Conservation (phyloP, 2,329 filamentous ascomycete genomes). For the Herpomyces periplanetae region DNA sequence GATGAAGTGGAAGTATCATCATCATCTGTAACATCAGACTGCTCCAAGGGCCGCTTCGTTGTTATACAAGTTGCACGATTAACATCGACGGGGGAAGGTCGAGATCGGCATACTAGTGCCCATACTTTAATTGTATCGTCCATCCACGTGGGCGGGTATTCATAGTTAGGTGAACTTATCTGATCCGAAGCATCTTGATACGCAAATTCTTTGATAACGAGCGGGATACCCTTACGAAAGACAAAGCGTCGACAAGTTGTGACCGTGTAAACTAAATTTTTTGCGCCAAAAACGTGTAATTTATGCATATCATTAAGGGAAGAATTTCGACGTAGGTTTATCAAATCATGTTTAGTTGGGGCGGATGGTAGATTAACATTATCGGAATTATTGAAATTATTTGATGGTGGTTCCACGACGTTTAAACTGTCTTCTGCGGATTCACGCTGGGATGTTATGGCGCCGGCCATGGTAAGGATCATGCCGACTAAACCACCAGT, state of each 20-base stretch:
- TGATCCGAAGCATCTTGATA: conserved; percentile 6
- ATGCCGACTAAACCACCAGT: conserved; percentile 49
- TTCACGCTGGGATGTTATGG: conserved; percentile 11
- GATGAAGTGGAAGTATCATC: conserved; percentile 5
- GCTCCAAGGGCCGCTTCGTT: conserved; percentile 1
- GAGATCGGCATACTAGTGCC: conserved; percentile 23
- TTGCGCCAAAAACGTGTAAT: conserved; percentile 32
- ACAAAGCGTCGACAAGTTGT: conserved; percentile 55
- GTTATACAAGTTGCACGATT: conserved; percentile 2
- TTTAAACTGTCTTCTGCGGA: conserved; percentile 12
- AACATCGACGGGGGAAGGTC: conserved; percentile 1
- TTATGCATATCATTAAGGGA: conserved; percentile 8
- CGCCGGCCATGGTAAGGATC: conserved; percentile 44
- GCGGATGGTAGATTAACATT: too few species aligned
- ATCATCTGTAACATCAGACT: conserved; percentile 6
- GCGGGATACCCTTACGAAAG: conserved; percentile 38
- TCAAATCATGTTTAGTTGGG: too few species aligned
- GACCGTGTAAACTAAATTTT: conserved; percentile 37
- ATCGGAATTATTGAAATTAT: too few species aligned
- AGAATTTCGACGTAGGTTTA: conserved; percentile 1
- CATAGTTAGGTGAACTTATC: conserved; percentile 5
- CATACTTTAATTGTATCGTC: conserved; percentile 48
- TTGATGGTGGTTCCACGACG: too few species aligned
- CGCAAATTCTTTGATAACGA: conserved; percentile 27
- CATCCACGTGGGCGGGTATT: conserved; percentile 20